These are phyloP conservation scores for Fraxinus paxiana DNA, from an alignment of 305 asterid genomes.

Conservation along the genomic window DNA sequence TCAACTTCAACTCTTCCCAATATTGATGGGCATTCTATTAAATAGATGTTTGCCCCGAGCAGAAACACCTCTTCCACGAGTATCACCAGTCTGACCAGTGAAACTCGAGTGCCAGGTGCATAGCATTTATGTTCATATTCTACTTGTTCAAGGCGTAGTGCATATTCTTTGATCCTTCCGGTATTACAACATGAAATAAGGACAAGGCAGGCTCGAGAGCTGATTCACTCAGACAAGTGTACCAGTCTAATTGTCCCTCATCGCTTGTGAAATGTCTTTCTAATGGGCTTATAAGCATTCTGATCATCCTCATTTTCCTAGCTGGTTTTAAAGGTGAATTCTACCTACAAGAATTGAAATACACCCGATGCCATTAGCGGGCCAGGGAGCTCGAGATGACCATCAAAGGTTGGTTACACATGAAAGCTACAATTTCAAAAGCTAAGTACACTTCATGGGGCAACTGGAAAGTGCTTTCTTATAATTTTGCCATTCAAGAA, in stretches of 20 bases:
- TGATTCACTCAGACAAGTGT: not conserved
- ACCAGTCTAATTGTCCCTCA: not conserved
- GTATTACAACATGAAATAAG: not conserved
- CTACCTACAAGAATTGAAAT: not conserved
- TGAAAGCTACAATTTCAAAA: not conserved
- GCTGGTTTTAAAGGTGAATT: not conserved
- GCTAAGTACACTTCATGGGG: not conserved
- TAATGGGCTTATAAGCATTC: not conserved
- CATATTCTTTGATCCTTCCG: not conserved
- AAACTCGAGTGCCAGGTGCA: not conserved
- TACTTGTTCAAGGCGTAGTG: not conserved
- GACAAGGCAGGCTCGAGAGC: not conserved
- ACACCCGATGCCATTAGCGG: conserved; percentile 4
- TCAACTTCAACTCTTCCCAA: not conserved
- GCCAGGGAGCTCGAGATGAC: conserved; percentile 12
- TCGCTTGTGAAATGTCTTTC: not conserved
- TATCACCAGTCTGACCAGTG: conserved; percentile 1
- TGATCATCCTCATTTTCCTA: not conserved
- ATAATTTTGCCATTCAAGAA: not conserved
- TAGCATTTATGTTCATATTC: conserved; percentile 9
- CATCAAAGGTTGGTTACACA: not conserved
- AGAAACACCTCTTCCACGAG: not conserved
- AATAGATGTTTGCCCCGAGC: not conserved
- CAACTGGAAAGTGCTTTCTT: not conserved
- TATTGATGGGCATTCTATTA: not conserved